Base-by-base conservation (phyloP, 2,329 filamentous ascomycete species). In the Aureobasidium leucospermi region DNA sequence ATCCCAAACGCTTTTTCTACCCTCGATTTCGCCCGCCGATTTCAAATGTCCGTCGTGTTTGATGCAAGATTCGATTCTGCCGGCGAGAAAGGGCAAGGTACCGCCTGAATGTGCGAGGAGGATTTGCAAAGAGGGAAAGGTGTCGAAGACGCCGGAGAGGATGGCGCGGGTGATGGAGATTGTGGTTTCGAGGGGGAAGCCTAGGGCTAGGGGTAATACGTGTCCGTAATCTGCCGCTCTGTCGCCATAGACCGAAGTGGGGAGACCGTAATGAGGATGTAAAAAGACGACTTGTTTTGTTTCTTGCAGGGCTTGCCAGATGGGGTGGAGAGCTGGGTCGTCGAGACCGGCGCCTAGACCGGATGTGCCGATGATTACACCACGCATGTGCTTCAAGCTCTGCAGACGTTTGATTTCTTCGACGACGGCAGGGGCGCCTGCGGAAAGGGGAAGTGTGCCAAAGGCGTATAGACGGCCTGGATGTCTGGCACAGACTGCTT, bases 131-230 rank as follows among this genome's bases (percentile, higher is more conserved):
- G 78, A 76, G 0, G 81, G 82, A 46, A 90, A 87, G 9, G 82
- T 79, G 71, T 96, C 90, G 72, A 94, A 96, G 0, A 95, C 88
- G 0, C 90, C 89, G 0, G 87, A 83, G n/a, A 96, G 77, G 58
- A 90, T 85, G 90, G 96, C 95, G 48, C 92, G 80, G 4, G 89
- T 85, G 2, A 96, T 86, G 0, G 91, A 90, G 66, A 96, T 93
- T 1, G 92, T 96, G 0, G 92, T 96, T 74, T 96, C 92, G 65
- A 96, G 83, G 0, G 92, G 91, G 70, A 96, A 96, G 0, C 92
- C 92, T 3, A 96, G 76, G 0, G 90, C 89, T 0, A 96, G 77
- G 0, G 91, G 89, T 2, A 96, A 79, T 0, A 96, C 90, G 70
- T 96, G 92, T 0, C 92, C 92, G 69, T 95, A 96, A 34, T 82